A percentile compares a stretch with the other conserved stretches of the same genome.
These are phyloP conservation scores for barrel medic (Medicago truncatula) DNA, from an alignment of 306 rosid species.

Conservation along the genomic window MtrunA17r5.0-ANR NC_053049.1:41179001-41179500, in stretches of 20 bases:
- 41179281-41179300: neutral
- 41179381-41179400: slow-evolving; percentile 53
- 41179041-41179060: slow-evolving; percentile 64
- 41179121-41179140: slow-evolving; percentile 83
- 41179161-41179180: slow-evolving; percentile 90
- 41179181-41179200: slow-evolving; percentile 63
- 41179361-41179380: slow-evolving; percentile 59
- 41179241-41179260: neutral
- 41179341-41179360: slow-evolving; percentile 63
- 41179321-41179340: slow-evolving; percentile 70
- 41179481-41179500: neutral
- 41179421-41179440: slow-evolving; percentile 68
- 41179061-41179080: slow-evolving; percentile 67
- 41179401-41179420: slow-evolving; percentile 63
- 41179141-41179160: slow-evolving; percentile 78
- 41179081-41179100: slow-evolving; percentile 61
- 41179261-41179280: slow-evolving; percentile 16
- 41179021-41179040: slow-evolving; percentile 55
- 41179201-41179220: slow-evolving; percentile 54
- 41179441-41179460: slow-evolving; percentile 82
- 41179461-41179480: slow-evolving; percentile 4
- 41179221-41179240: neutral
- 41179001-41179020: slow-evolving; percentile 65
- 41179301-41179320: neutral
- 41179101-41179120: slow-evolving; percentile 82